phyloP scores from a whole-genome alignment of 768 basidiomycete genomes.

The Leccinum rimulosum region DNA sequence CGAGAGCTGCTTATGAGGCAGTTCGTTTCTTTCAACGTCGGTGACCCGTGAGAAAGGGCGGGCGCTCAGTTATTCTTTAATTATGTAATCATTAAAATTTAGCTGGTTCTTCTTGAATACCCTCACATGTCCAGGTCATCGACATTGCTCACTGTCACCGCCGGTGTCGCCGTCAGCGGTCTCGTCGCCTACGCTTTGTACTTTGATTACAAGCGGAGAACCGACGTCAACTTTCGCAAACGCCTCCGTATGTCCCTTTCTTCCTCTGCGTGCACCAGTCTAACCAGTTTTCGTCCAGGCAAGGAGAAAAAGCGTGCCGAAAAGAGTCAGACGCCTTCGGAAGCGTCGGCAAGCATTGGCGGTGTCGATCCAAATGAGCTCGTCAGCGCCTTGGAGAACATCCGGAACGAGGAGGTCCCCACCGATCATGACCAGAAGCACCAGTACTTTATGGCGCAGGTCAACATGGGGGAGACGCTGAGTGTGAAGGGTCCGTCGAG shows the following conservation, averaged over 20 bases:
- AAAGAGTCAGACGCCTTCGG: constrained; percentile 55
- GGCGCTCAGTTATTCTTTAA: constrained; percentile 12
- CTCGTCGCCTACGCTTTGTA: constrained; percentile 82
- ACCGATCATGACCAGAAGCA: constrained; percentile 75
- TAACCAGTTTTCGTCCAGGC: constrained; percentile 44
- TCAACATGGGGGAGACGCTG: constrained; percentile 84
- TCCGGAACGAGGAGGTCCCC: constrained; percentile 70
- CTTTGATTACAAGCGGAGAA: constrained; percentile 93
- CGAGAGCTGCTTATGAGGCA: constrained; percentile 19
- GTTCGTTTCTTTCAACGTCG: constrained; percentile 25
- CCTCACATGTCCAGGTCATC: constrained; percentile 32
- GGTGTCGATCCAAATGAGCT: constrained; percentile 52
- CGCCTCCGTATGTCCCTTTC: constrained; percentile 64
- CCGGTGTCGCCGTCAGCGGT: constrained; percentile 48
- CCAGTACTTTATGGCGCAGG: constrained; percentile 87
- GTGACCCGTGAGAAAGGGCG: constrained; percentile 20
- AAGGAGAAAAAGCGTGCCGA: constrained; percentile 90
- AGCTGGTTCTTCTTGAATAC: neutral
- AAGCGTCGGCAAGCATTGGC: constrained; percentile 22
- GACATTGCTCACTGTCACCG: constrained; percentile 37
- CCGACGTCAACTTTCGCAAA: constrained; percentile 84
- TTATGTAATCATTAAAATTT: constrained; percentile 22
- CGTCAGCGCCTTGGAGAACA: constrained; percentile 57
- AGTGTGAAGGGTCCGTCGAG: constrained; percentile 57
- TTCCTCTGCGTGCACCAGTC: neutral